These are phyloP conservation scores for Aureobasidium leucospermi DNA, from an alignment of 2,329 filamentous ascomycete species.

Conservation along the genomic window DNA sequence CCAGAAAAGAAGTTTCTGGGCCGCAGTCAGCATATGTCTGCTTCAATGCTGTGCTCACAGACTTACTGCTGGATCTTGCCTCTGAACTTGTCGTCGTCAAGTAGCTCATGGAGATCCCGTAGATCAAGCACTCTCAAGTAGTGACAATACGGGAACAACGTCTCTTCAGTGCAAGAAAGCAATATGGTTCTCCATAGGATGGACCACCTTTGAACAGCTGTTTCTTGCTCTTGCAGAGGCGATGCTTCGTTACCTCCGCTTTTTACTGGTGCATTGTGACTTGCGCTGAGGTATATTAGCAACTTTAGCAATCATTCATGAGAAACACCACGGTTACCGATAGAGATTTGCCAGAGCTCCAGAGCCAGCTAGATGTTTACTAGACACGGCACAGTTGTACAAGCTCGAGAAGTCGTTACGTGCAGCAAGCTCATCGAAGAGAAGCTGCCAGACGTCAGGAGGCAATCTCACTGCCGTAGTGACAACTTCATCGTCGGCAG, in stretches of 20 bases:
- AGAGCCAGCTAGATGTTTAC: conserved; percentile 49
- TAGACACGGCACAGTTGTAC: conserved; percentile 51
- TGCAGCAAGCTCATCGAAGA: conserved; percentile 52
- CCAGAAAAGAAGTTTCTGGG: conserved; percentile 45
- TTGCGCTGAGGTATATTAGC: conserved; percentile 27
- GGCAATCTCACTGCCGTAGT: conserved; percentile 32
- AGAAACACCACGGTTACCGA: conserved; percentile 39
- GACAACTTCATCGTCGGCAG: background rate
- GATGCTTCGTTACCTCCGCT: conserved; percentile 37
- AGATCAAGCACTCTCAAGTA: conserved; percentile 60
- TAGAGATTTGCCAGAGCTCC: conserved; percentile 55
- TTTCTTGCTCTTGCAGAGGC: conserved; percentile 36
- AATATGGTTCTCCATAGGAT: conserved; percentile 63
- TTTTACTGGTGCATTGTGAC: conserved; percentile 38
- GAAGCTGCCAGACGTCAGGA: conserved; percentile 53
- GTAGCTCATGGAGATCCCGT: conserved; percentile 51
- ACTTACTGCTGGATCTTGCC: conserved; percentile 50
- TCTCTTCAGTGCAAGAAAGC: conserved; percentile 52
- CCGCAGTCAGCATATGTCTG: background rate
- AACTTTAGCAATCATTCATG: too few species aligned
- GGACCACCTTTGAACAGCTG: conserved; percentile 51
- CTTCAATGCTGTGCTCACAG: conserved; percentile 26
- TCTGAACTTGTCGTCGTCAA: conserved; percentile 51
- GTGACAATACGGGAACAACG: conserved; percentile 60
- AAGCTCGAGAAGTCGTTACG: conserved; percentile 53